A percentile compares a stretch with the other conserved stretches of the same genome.
These are phyloP conservation scores for Potentilla sterilis DNA, from an alignment of 306 rosid genomes.

Conservation along the genomic window DNA sequence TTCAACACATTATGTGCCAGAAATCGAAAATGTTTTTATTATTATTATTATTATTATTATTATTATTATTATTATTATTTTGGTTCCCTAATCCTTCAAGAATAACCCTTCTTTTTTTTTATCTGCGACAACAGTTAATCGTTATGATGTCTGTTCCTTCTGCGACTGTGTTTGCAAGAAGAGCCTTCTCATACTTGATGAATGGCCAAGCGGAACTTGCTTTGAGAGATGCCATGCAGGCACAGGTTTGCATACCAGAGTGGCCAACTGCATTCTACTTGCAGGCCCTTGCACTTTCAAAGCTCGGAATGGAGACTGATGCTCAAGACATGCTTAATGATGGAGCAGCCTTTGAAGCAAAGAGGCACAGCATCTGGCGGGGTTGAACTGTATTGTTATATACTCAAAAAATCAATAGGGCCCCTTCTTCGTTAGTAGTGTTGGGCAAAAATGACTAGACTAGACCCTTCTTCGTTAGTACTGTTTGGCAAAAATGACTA, in stretches of 20 bases:
- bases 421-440: neutral
- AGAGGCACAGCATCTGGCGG: constrained; percentile 83
- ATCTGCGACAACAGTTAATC: constrained; percentile 52
- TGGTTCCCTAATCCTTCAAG: neutral
- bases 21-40: neutral
- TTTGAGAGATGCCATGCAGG: constrained; percentile 89
- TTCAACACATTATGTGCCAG: neutral
- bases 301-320: constrained; percentile 96
- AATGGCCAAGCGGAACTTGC: constrained; percentile 81
- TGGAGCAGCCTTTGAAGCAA: constrained; percentile 77
- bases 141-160: constrained; percentile 80
- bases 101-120: neutral
- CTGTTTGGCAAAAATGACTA: constrained; percentile 3
- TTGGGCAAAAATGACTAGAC: constrained; percentile 4
- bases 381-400: constrained; percentile 23
- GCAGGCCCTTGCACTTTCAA: constrained; percentile 91
- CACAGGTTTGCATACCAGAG: constrained; percentile 92
- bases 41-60: no score
- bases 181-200: constrained; percentile 88
- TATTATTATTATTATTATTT: no score
- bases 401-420: neutral
- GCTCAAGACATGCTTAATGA: constrained; percentile 96
- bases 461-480: neutral
- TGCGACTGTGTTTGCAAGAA: constrained; percentile 78
- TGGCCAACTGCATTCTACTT: constrained; percentile 96